A percentile compares a stretch with the other conserved stretches of the same genome.
These are phyloP conservation scores for Alternaria panax DNA, from an alignment of 2,329 filamentous ascomycete species.

Conservation along the genomic window DNA sequence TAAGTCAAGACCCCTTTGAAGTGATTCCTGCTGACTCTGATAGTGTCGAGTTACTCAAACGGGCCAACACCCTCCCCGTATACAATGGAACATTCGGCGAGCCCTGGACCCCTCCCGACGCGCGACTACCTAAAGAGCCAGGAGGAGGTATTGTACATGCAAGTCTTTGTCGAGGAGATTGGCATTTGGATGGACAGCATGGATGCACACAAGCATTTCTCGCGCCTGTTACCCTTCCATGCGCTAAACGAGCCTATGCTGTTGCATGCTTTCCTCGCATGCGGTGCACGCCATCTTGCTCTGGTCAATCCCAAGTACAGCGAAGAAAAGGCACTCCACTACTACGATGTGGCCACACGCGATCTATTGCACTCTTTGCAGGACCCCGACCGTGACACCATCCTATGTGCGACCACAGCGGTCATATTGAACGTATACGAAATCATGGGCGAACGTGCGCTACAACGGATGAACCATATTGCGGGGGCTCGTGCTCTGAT, in stretches of 20 bases:
- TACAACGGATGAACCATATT: conserved; percentile 88
- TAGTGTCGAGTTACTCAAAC: conserved; percentile 34
- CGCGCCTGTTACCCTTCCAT: conserved; percentile 81
- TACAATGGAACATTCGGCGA: conserved; percentile 34
- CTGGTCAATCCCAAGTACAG: conserved; percentile 73
- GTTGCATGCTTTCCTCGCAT: conserved; percentile 86
- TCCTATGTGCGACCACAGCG: conserved; percentile 85
- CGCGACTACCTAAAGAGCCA: conserved; percentile 73
- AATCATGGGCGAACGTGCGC: conserved; percentile 82
- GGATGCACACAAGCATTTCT: conserved; percentile 86
- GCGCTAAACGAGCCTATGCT: conserved; percentile 86
- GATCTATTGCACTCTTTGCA: conserved; percentile 78
- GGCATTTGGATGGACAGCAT: conserved; percentile 94
- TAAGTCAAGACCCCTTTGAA: conserved; percentile 12
- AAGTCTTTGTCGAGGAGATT: conserved; percentile 89
- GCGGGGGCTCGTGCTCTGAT: conserved; percentile 84
- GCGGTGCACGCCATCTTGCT: conserved; percentile 82
- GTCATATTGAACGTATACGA: conserved; percentile 92
- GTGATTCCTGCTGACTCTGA: conserved; percentile 13
- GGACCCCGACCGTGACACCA: conserved; percentile 83
- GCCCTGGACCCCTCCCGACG: conserved; percentile 39
- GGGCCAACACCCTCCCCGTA: conserved; percentile 37
- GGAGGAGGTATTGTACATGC: conserved; percentile 88
- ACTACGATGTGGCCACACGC: conserved; percentile 85
- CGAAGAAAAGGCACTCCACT: conserved; percentile 78